These are phyloP conservation scores for Candida methanosorbosa DNA, from an alignment of 805 yeast species.

Conservation along the genomic window DNA sequence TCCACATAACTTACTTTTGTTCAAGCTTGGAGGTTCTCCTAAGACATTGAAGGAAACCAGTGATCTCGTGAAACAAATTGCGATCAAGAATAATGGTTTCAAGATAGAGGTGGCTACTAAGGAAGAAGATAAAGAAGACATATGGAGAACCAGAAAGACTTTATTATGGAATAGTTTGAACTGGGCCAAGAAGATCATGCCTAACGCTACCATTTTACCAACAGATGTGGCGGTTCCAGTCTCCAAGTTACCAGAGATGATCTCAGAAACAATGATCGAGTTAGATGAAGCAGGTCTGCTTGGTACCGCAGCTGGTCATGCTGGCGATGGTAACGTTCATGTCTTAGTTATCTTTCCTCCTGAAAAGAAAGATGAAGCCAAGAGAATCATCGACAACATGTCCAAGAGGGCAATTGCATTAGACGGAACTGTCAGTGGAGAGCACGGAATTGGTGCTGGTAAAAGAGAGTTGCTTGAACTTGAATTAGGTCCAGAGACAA, in stretches of 20 bases:
- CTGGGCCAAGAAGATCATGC: conserved; percentile 44
- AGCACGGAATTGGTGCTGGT: conserved; percentile 81
- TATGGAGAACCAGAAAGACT: conserved; percentile 70
- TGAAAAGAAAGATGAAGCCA: conserved; percentile 36
- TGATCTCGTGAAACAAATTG: conserved; percentile 37
- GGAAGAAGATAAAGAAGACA: conserved; percentile 51
- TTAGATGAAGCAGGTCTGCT: conserved; percentile 41
- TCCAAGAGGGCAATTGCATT: conserved; percentile 53
- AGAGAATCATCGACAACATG: conserved; percentile 48
- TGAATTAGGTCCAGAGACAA: conserved; percentile 61
- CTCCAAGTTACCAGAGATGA: conserved; percentile 52
- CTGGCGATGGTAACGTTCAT: conserved; percentile 79
- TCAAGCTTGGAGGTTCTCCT: conserved; percentile 52
- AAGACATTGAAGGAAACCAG: conserved; percentile 33
- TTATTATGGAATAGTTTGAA: conserved; percentile 61
- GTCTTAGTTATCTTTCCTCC: conserved; percentile 51
- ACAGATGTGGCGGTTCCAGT: conserved; percentile 83
- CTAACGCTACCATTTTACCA: conserved; percentile 46
- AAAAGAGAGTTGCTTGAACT: conserved; percentile 49
- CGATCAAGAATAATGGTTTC: conserved; percentile 42
- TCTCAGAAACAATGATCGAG: conserved; percentile 53
- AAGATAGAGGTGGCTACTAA: conserved; percentile 50
- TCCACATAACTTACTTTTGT: conserved; percentile 31
- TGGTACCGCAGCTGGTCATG: conserved; percentile 63
- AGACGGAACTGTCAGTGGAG: conserved; percentile 82